phyloP scores from a whole-genome alignment of 2,329 filamentous ascomycete genomes.

The Colletotrichum lentis region DNA sequence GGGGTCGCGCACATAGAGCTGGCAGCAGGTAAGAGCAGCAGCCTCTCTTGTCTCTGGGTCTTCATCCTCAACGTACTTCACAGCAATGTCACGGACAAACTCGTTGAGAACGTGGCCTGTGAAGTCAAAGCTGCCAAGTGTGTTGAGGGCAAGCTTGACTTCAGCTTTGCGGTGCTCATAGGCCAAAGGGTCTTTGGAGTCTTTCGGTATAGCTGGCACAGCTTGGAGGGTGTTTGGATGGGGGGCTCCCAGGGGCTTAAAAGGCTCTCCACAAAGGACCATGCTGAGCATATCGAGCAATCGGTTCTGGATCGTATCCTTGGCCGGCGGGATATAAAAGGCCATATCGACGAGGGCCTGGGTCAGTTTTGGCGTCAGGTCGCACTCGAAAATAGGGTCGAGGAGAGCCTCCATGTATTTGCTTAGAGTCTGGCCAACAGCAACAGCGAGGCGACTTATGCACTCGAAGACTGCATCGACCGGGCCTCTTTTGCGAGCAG shows the following conservation, averaged over 20 bases:
- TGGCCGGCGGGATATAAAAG: slow-evolving; percentile 96
- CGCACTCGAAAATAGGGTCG: slow-evolving; percentile 96
- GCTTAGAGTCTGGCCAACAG: slow-evolving; percentile 94
- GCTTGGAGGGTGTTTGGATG: slow-evolving; percentile 81
- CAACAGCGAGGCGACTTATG: slow-evolving; percentile 94
- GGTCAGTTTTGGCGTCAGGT: slow-evolving; percentile 90
- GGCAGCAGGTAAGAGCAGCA: slow-evolving; percentile 94
- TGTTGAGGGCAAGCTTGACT: slow-evolving; percentile 91
- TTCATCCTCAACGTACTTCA: slow-evolving; percentile 97
- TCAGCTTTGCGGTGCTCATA: slow-evolving; percentile 84
- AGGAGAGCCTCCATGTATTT: slow-evolving; percentile 98
- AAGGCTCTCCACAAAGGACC: slow-evolving; percentile 90
- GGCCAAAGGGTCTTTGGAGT: slow-evolving; percentile 83
- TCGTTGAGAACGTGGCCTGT: slow-evolving; percentile 93
- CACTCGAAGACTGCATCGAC: slow-evolving; percentile 92
- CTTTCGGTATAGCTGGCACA: slow-evolving; percentile 84
- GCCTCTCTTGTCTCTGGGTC: slow-evolving; percentile 93
- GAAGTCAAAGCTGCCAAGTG: slow-evolving; percentile 98
- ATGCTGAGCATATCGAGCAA: slow-evolving; percentile 93
- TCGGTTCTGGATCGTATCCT: slow-evolving; percentile 90
- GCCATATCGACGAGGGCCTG: slow-evolving; percentile 98
- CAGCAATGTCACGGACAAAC: slow-evolving; percentile 96
- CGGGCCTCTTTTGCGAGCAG: slow-evolving; percentile 71
- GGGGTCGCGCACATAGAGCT: slow-evolving; percentile 94
- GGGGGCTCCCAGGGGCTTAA: slow-evolving; percentile 90